Base-by-base conservation (phyloP, 2,329 filamentous ascomycete species). In the Seiridium unicorne region DNA sequence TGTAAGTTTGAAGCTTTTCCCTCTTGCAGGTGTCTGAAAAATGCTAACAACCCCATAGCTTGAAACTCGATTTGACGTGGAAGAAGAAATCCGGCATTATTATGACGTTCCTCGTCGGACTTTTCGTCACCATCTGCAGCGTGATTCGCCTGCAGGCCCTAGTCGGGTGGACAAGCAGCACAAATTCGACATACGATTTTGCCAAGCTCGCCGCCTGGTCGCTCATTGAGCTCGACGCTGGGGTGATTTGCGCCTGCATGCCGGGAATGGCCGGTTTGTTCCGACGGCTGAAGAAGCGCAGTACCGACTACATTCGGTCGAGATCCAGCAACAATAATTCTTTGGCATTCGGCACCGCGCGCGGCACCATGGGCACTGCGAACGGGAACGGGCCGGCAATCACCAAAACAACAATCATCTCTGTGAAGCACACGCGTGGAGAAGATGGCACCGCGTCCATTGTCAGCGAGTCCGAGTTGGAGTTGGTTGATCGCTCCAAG, bases 21-120 rank as follows among this genome's bases (percentile, higher is more conserved):
- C 13, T 10, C 2, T 9, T 5, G n/a, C 18, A 38, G 3, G 40
- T 7, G 35, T 35, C 38, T 56, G n/a, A 42, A 11, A 35, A 18
- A 49, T 31, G 40, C n/a, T 13, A 26, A 51, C 51, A 44, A 31
- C 26, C 26, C 18, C 32, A 3, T 51, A 65, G 64, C 5, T 18
- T 54, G 10, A 56, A 60, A 31, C 60, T 61, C 34, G 57, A 61
- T 42, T 32, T 61, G 18, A 48, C 18, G 8, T 35, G 38, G 57
- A 61, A 60, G 53, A 61, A 59, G 57, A 61, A 61, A 49, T 2
- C 58, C 44, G 38, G 58, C 56, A 56, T 70, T 67, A 13, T 65
- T 63, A 6, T 71, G 68, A 10, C 63, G 65, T 35, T 70, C 67
- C 3, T 59, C 65, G 54, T 75, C 72, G n/a, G 61, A 35, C 48